Evolutionary conservation across 257 asterid species (phyloP).

Genomic region (Ilex aquifolium): DNA sequence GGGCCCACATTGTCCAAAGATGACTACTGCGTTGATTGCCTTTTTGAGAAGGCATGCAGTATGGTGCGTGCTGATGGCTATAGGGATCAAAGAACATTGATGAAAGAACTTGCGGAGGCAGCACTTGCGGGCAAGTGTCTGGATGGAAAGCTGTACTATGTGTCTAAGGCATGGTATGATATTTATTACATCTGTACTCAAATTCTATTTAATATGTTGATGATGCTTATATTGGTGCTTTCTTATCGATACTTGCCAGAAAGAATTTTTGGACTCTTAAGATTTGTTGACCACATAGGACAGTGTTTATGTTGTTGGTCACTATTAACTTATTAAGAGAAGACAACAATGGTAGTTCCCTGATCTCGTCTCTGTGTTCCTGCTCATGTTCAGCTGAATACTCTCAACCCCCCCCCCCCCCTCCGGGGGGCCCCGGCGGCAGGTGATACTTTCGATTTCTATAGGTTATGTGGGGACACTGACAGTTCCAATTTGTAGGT

Average conservation of each 20-base stretch:
- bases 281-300: too few species aligned
- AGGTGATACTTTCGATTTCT: neutral
- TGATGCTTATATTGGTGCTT: too few species aligned
- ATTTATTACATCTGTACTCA: neutral
- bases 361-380: too few species aligned
- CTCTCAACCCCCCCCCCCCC: too few species aligned
- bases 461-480: neutral
- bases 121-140: conserved; percentile 70
- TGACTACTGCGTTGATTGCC: conserved; percentile 74
- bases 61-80: conserved; percentile 63
- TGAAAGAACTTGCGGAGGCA: conserved; percentile 93
- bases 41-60: conserved; percentile 60
- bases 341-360: too few species aligned
- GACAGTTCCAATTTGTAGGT: conserved; percentile 46
- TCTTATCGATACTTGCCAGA: too few species aligned
- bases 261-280: too few species aligned
- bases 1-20: conserved; percentile 77
- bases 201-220: too few species aligned
- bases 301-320: too few species aligned
- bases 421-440: too few species aligned
- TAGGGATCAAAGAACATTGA: conserved; percentile 63
- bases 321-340: too few species aligned
- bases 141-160: conserved; percentile 55
- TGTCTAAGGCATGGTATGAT: conserved; percentile 82
- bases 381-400: too few species aligned